Evolutionary conservation across 805 yeast genomes (phyloP), one percentile per base, ranked within the genome.

Genomic region (Pichia exigua): DNA sequence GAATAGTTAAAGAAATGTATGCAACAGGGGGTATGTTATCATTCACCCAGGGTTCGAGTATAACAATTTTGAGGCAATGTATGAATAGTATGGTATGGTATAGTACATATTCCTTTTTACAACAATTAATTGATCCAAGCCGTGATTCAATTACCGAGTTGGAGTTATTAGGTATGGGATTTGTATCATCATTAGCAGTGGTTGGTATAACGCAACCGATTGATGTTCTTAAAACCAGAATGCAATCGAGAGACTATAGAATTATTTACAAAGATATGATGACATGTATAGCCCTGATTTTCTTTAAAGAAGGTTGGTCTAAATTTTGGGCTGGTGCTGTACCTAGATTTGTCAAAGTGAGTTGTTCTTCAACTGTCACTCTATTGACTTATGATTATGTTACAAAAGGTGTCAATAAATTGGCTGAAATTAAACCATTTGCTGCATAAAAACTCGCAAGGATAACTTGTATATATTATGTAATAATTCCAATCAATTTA

Each of bases 171-270:
- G 70, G 67, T 15, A 59, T 76, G 59, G 89, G 94, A 6, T 68
- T 83, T 12, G 72, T 79, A 1, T 80, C 95, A 2, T 82, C 94
- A 0, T 67, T 77, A 4, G 85, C 89, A 0, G 95, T 87, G 28
- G 86, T 88, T 22, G 80, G 78, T 0, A 71, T 78, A 0, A 91
- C 96, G 0, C 98, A 89, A 68, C 97, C 97, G 0, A 71, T 91
- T 28, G 97, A 91, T 68, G 87, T 88, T 2, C 68, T 91, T 46
- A 91, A 91, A 70, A 80, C 97, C 2, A 78, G 95, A 62, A 79
- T 90, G 79, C 97, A 90, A 67, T 79, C 89, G 61, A 79, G 82
- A 60, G 80, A 83, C 62, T 81, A 85, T n/a, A 74, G 74, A 60
- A 60, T 65, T 5, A 59, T 78, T 2, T 85, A 83, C 63, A 75